Conservation (phyloP, 2,329 filamentous ascomycete genomes). For the Aspergillus ibericus region DNA sequence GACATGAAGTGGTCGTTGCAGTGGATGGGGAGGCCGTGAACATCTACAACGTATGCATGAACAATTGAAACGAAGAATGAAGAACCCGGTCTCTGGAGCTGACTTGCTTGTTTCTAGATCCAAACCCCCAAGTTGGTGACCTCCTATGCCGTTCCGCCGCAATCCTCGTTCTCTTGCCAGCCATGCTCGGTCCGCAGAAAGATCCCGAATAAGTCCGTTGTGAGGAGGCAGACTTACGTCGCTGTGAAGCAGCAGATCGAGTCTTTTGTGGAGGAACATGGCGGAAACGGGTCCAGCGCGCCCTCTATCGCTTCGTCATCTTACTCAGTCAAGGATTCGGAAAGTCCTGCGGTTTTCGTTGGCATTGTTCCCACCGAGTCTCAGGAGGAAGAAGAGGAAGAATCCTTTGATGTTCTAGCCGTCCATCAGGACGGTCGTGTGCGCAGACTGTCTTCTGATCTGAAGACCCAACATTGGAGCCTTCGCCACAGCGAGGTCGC, state of each 20-base stretch:
- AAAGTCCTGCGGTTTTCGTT: constrained; percentile 40
- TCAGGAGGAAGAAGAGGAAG: constrained; percentile 26
- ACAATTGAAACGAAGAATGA: too few relatives aligned
- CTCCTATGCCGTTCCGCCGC: constrained; percentile 62
- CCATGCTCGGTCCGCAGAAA: constrained; percentile 61
- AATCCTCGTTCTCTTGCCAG: constrained; percentile 57
- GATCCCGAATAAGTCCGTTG: constrained; percentile 41
- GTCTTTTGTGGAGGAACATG: constrained; percentile 54
- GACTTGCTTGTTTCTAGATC: constrained; percentile 45
- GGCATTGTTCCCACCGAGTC: constrained; percentile 36
- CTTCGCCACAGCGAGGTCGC: constrained; percentile 36
- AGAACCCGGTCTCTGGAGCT: neutral
- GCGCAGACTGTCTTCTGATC: constrained; percentile 41
- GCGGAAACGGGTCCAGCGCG: constrained; percentile 31
- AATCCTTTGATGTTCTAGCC: constrained; percentile 41
- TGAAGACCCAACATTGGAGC: constrained; percentile 43
- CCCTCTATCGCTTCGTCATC: constrained; percentile 40
- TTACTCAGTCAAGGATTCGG: constrained; percentile 39
- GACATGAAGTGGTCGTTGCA: constrained; percentile 60
- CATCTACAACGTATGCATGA: constrained; percentile 58
- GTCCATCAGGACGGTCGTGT: constrained; percentile 47
- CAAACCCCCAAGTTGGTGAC: constrained; percentile 61
- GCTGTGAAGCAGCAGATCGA: constrained; percentile 53
- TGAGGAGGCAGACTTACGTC: constrained; percentile 59
- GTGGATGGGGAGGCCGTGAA: constrained; percentile 63